A percentile compares a stretch with the other conserved stretches of the same genome.
phyloP scores from a whole-genome alignment of 225 moss, liverwort and hornwort species.

The Asterella californica region DNA sequence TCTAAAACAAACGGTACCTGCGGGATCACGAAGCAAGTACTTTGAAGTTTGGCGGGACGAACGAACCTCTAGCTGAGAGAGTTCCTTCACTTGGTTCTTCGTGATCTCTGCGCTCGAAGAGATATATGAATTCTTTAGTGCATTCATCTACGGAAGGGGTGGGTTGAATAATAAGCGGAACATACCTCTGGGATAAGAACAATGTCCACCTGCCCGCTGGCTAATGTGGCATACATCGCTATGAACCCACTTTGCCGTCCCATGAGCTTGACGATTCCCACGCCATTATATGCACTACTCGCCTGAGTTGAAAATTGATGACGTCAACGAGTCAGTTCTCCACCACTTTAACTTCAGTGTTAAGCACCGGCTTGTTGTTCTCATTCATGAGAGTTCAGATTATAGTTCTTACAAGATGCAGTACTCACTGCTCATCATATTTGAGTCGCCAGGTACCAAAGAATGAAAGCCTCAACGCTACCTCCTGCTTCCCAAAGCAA shows the following conservation, averaged over 20 bases:
- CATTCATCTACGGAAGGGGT: not conserved
- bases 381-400: too few relatives aligned
- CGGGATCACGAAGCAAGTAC: slow-evolving; percentile 1
- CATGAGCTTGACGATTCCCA: slow-evolving; percentile 92
- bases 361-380: too few relatives aligned
- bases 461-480: not conserved
- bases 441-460: too few relatives aligned
- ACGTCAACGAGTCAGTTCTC: too few relatives aligned
- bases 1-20: slow-evolving; percentile 78
- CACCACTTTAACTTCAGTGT: too few relatives aligned
- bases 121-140: not conserved
- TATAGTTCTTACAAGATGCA: too few relatives aligned
- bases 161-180: not conserved
- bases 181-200: slow-evolving; percentile 89
- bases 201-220: slow-evolving; percentile 89
- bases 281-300: slow-evolving; percentile 79
- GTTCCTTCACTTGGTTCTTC: not conserved
- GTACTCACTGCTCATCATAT: too few relatives aligned
- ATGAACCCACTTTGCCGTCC: slow-evolving; percentile 95
- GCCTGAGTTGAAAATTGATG: too few relatives aligned
- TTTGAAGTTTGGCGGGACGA: not conserved
- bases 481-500: not conserved
- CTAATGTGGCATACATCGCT: slow-evolving; percentile 92
- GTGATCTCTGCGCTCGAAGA: not conserved
- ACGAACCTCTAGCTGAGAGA: not conserved